These are phyloP conservation scores for Nissolia schottii DNA, from an alignment of 306 rosid genomes.

Conservation along the genomic window DNA sequence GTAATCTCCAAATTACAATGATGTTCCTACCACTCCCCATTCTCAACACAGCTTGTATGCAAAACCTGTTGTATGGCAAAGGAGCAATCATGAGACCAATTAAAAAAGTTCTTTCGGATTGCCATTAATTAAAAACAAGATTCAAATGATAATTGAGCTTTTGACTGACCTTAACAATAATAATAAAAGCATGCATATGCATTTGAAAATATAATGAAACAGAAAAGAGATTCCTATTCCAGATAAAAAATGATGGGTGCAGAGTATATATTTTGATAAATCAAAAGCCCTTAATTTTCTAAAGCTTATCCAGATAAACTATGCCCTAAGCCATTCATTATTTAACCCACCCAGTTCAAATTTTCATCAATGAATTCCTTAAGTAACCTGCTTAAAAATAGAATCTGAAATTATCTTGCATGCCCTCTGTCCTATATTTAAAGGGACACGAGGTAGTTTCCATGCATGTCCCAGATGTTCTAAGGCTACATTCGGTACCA, in stretches of 20 bases:
- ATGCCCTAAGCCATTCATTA: background rate
- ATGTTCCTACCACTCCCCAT: conserved; percentile 16
- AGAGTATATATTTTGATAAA: background rate
- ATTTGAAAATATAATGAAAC: background rate
- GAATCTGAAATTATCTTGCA: background rate
- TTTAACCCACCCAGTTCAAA: background rate
- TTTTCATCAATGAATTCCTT: background rate
- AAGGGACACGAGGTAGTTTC: background rate
- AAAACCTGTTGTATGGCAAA: conserved; percentile 28
- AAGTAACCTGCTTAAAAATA: background rate
- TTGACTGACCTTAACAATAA: background rate
- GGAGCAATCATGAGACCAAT: background rate
- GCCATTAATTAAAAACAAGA: background rate
- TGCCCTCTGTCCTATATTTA: background rate
- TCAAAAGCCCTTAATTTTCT: background rate
- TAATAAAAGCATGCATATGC: background rate
- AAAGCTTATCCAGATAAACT: background rate
- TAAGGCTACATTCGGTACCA: too few relatives aligned
- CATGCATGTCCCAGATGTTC: background rate
- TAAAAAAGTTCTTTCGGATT: background rate
- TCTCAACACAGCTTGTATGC: background rate
- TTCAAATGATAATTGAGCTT: background rate
- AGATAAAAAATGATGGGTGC: background rate
- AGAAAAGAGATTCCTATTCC: background rate
- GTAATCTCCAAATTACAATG: background rate